Evolutionary conservation across 495 filamentous ascomycete species (phyloP).

Genomic region (Neurospora tetrasperma): DNA sequence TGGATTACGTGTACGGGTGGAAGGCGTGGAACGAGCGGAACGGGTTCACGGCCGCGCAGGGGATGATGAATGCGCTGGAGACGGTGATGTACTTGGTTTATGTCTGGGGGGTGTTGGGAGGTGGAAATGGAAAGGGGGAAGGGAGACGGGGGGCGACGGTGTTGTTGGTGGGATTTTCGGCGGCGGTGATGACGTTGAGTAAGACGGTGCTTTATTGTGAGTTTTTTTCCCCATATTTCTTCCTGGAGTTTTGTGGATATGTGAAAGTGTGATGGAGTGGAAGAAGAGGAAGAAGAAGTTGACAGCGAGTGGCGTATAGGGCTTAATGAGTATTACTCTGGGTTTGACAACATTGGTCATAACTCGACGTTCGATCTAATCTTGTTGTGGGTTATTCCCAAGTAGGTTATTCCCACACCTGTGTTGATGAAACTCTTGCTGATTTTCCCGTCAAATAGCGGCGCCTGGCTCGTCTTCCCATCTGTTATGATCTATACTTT

Average conservation of each 20-base stretch:
- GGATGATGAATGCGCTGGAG: constrained; percentile 64
- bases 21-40: constrained; percentile 59
- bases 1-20: constrained; percentile 82
- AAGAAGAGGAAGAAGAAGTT: background rate
- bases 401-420: constrained; percentile 43
- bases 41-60: constrained; percentile 77
- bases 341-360: constrained; percentile 70
- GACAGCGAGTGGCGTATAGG: constrained; percentile 29
- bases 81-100: constrained; percentile 60
- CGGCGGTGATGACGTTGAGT: constrained; percentile 70
- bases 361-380: constrained; percentile 50
- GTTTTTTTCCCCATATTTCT: constrained; percentile 16
- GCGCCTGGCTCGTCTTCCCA: constrained; percentile 68
- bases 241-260: background rate
- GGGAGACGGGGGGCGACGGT: constrained; percentile 53
- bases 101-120: constrained; percentile 28
- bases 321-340: constrained; percentile 68
- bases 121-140: constrained; percentile 33
- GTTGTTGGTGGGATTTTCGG: constrained; percentile 55
- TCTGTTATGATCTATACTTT: constrained; percentile 59
- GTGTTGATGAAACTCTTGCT: background rate
- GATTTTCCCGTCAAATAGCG: constrained; percentile 36
- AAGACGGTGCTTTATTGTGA: constrained; percentile 85
- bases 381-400: constrained; percentile 67
- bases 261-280: background rate